Evolutionary conservation across 129 eudicot genomes (phyloP).

Genomic region (Deinandra increscens): DNA sequence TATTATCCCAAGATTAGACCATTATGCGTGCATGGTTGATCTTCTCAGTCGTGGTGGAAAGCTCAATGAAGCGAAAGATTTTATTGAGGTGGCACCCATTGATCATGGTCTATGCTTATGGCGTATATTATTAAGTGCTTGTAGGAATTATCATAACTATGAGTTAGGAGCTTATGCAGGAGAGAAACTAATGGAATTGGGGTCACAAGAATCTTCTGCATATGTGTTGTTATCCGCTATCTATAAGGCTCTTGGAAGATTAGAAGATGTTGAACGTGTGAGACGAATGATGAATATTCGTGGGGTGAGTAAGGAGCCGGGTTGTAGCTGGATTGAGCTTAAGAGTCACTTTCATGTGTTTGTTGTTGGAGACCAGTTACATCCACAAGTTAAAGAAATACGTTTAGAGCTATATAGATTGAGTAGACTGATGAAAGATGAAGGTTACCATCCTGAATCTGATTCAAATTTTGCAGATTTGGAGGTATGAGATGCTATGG

Average conservation of each 20-base stretch:
- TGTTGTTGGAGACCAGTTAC: slow-evolving; percentile 79
- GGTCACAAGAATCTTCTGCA: slow-evolving; percentile 88
- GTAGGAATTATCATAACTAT: slow-evolving; percentile 66
- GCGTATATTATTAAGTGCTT: slow-evolving; percentile 81
- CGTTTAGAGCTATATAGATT: slow-evolving; percentile 43
- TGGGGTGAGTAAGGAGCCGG: slow-evolving; percentile 84
- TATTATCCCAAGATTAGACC: slow-evolving; percentile 64
- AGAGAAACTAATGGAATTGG: slow-evolving; percentile 71
- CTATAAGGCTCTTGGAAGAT: slow-evolving; percentile 67
- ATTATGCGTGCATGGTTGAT: slow-evolving; percentile 93
- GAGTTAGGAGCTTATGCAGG: slow-evolving; percentile 93
- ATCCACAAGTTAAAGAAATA: slow-evolving; percentile 55
- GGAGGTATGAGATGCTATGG: slow-evolving; percentile 29
- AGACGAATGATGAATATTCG: slow-evolving; percentile 60
- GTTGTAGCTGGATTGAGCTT: slow-evolving; percentile 87
- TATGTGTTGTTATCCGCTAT: slow-evolving; percentile 69
- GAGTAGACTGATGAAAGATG: slow-evolving; percentile 61
- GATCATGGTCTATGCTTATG: slow-evolving; percentile 80
- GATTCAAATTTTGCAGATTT: slow-evolving; percentile 38
- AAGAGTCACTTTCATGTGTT: slow-evolving; percentile 73
- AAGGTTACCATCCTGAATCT: slow-evolving; percentile 43
- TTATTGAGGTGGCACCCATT: slow-evolving; percentile 57
- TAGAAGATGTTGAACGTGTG: slow-evolving; percentile 62
- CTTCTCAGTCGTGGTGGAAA: slow-evolving; percentile 81
- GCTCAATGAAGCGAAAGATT: slow-evolving; percentile 69